Base-by-base conservation (phyloP, 768 basidiomycete genomes). In the Leccinum barrowsii region DNA sequence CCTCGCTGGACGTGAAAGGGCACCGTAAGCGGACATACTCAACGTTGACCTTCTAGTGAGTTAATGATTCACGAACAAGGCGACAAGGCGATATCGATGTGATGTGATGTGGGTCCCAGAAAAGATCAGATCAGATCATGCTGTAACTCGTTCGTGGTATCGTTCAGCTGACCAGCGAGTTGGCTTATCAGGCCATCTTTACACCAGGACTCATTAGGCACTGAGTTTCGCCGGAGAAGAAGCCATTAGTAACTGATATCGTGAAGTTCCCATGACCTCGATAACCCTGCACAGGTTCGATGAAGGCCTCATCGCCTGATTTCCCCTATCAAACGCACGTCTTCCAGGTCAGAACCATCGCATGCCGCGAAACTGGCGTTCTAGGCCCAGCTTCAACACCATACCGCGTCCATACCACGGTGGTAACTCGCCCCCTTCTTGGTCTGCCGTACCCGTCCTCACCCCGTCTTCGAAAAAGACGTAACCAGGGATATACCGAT, bases 401-500 rank as follows among this genome's bases (percentile, higher is more conserved):
- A 90, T 69, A 3, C 84, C 79, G 24, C 73, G 78, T 7, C 80
- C 82, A 12, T 67, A 55, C 85, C 85, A 85, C 1, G 63, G 58
- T 7, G 64, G 69, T n/a, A 52, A 3, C 28, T 52, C 51, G 6
- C 59, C 65, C 54, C 55, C 68, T 54, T 54, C 67, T 52, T 66
- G 55, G 35, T 60, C 67, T 44, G 63, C 55, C 54, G 58, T 46
- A 4, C 81, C 80, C 5, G 65, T 63, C 10, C 53, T 62, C 4
- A 89, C 75, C 11, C 86, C 83, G 21, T 84, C 82, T 4, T 81
- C 84, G 67, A 90, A 98, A 69, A 95, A 88, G 59, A 96, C 85
- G 67, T 97, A 98, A 3, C 90, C 92, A 1, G 94, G 94, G 64
- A 98, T 94, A 72, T 97, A 97, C 4, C 95, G 85, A 71, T 94